Conservation (phyloP, 306 rosid genomes). For the Ammopiptanthus mongolicus region DNA sequence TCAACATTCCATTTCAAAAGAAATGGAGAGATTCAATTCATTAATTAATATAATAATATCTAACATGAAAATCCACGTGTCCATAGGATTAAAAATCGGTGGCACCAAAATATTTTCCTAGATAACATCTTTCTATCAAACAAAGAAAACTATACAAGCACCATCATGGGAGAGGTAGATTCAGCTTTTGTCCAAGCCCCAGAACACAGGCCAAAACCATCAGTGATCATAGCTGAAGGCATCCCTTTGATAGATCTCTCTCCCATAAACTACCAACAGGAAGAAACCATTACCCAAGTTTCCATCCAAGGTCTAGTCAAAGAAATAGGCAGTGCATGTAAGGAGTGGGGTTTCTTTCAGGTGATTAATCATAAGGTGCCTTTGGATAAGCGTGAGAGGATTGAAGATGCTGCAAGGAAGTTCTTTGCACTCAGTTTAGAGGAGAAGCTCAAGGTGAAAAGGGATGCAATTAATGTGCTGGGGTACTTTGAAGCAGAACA, state of each 20-base stretch:
- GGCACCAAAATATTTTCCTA: too few relatives aligned
- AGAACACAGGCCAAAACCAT: constrained; percentile 59
- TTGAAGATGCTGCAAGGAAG: constrained; percentile 37
- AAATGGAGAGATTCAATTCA: too few relatives aligned
- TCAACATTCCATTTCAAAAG: too few relatives aligned
- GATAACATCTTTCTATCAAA: not conserved
- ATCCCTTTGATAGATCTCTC: constrained; percentile 53
- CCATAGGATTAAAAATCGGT: too few relatives aligned
- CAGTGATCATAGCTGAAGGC: constrained; percentile 32
- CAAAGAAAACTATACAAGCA: not conserved
- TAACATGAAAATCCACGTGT: too few relatives aligned
- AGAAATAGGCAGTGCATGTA: constrained; percentile 53
- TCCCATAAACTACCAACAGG: constrained; percentile 15
- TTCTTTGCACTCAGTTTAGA: constrained; percentile 45
- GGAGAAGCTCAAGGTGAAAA: constrained; percentile 51
- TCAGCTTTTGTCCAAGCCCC: constrained; percentile 47
- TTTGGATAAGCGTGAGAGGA: constrained; percentile 21
- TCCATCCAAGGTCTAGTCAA: constrained; percentile 24
- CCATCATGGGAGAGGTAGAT: constrained; percentile 43
- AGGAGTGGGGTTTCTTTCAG: constrained; percentile 76
- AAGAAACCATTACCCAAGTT: not conserved
- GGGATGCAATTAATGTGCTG: constrained; percentile 46
- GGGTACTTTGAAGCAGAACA: constrained; percentile 73
- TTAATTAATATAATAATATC: too few relatives aligned
- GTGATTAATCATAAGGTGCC: constrained; percentile 72